A percentile compares a stretch with the other conserved stretches of the same genome.
phyloP scores from a whole-genome alignment of 106 monocot genomes.

The Posidonia australis region DNA sequence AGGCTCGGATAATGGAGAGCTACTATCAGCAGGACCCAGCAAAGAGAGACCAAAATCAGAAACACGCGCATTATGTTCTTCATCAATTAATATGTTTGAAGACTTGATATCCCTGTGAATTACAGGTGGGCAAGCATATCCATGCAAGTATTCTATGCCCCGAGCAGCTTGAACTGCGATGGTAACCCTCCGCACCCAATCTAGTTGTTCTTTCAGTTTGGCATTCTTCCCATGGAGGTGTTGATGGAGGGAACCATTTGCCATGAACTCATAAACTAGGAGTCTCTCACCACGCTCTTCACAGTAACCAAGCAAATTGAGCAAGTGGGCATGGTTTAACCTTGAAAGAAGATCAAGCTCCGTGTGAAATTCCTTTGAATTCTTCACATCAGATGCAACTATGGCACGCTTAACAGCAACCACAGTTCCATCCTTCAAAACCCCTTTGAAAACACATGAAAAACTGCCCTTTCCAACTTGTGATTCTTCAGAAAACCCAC shows the following conservation, averaged over 20 bases:
- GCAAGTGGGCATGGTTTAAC: conserved; percentile 91
- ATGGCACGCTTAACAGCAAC: conserved; percentile 91
- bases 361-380: conserved; percentile 78
- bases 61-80: conserved; percentile 93
- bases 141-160: conserved; percentile 95
- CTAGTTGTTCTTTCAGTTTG: conserved; percentile 38
- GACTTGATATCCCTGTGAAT: conserved; percentile 99
- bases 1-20: conserved; percentile 72
- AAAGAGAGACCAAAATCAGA: conserved; percentile 95
- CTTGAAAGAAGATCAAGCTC: conserved; percentile 90
- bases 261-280: conserved; percentile 98
- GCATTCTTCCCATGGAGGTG: conserved; percentile 81
- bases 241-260: conserved; percentile 88
- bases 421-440: conserved; percentile 69
- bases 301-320: conserved; percentile 85
- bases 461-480: conserved; percentile 91
- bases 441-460: conserved; percentile 90
- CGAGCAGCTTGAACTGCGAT: conserved; percentile 95
- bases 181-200: conserved; percentile 81
- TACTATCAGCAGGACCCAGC: conserved; percentile 67
- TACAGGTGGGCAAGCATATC: conserved; percentile 96
- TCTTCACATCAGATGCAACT: conserved; percentile 46
- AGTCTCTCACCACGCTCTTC: conserved; percentile 93
- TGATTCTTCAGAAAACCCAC: conserved; percentile 74
- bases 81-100: conserved; percentile 94